phyloP scores from a whole-genome alignment of 1,284 basidiomycete species.

The Leccinum huronense region DNA sequence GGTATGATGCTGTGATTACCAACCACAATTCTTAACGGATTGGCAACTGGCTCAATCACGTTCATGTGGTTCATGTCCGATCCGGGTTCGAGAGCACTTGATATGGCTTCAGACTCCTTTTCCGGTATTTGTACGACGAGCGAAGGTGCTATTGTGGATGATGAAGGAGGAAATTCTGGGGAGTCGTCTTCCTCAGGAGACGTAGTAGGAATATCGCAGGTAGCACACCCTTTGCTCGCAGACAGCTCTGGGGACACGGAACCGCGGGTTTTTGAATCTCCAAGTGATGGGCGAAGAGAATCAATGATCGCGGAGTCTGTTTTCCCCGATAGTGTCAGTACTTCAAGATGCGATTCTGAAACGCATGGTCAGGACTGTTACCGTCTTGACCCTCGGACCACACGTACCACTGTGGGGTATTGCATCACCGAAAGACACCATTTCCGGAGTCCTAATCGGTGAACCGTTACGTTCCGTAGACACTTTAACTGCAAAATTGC shows the following conservation, averaged over 20 bases:
- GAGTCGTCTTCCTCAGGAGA: slow-evolving; percentile 10
- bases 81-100: slow-evolving; percentile 15
- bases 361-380: slow-evolving; percentile 16
- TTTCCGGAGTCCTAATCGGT: slow-evolving; percentile 10
- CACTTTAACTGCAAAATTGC: slow-evolving; percentile 10
- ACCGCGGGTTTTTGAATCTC: slow-evolving; percentile 10
- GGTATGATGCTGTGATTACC: slow-evolving; percentile 30
- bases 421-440: slow-evolving; percentile 10
- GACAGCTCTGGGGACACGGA: slow-evolving; percentile 7
- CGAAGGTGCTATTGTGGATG: slow-evolving; percentile 15
- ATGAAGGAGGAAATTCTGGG: slow-evolving; percentile 12
- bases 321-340: slow-evolving; percentile 16
- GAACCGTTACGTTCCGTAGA: slow-evolving; percentile 12
- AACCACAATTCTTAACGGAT: slow-evolving; percentile 32
- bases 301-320: slow-evolving; percentile 6
- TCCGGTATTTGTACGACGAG: slow-evolving; percentile 16
- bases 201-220: slow-evolving; percentile 12
- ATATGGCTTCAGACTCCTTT: slow-evolving; percentile 18
- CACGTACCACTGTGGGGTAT: slow-evolving; percentile 21
- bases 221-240: slow-evolving; percentile 13
- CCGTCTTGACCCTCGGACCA: neutral
- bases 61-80: slow-evolving; percentile 16
- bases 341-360: slow-evolving; percentile 19
- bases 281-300: slow-evolving; percentile 9
- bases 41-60: slow-evolving; percentile 12